A percentile compares a stretch with the other conserved stretches of the same genome.
phyloP scores from a whole-genome alignment of 768 basidiomycete species.

The Lactifluus echinatus region DNA sequence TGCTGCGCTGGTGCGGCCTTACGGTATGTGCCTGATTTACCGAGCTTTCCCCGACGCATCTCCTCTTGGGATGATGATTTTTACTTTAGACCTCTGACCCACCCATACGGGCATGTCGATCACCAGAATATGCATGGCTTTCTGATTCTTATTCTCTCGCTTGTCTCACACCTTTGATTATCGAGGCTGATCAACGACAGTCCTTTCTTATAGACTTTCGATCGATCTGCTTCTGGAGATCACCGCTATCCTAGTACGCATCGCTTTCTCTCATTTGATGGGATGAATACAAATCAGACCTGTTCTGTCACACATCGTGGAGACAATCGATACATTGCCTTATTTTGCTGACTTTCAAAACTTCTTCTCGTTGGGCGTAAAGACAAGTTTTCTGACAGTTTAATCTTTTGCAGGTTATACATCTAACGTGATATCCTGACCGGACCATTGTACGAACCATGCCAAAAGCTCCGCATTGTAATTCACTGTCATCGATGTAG shows the following conservation, averaged over 20 bases:
- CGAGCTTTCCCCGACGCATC: background rate
- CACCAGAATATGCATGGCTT: constrained; percentile 47
- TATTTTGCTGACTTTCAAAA: constrained; percentile 23
- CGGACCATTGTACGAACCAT: background rate
- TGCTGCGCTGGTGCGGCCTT: constrained; percentile 10
- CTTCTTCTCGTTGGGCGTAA: background rate
- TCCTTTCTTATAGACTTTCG: background rate
- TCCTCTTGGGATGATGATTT: constrained; percentile 46
- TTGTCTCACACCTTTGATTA: constrained; percentile 2
- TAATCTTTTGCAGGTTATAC: background rate
- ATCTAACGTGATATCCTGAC: background rate
- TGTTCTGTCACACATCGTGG: constrained; percentile 52
- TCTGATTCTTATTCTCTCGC: constrained; percentile 34
- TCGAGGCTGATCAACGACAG: constrained; percentile 18
- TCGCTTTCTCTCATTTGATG: constrained; percentile 20
- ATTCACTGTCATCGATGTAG: constrained; percentile 9
- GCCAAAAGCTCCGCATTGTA: constrained; percentile 1
- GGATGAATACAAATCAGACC: constrained; percentile 56
- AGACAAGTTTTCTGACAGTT: background rate
- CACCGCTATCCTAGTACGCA: constrained; percentile 6
- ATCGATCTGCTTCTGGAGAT: no score
- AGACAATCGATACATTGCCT: constrained; percentile 51
- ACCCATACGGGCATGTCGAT: constrained; percentile 46
- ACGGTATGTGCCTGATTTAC: constrained; percentile 20
- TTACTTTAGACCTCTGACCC: constrained; percentile 73